phyloP scores from a whole-genome alignment of 1,284 basidiomycete species.

The Exobasidium rhododendri region DNA sequence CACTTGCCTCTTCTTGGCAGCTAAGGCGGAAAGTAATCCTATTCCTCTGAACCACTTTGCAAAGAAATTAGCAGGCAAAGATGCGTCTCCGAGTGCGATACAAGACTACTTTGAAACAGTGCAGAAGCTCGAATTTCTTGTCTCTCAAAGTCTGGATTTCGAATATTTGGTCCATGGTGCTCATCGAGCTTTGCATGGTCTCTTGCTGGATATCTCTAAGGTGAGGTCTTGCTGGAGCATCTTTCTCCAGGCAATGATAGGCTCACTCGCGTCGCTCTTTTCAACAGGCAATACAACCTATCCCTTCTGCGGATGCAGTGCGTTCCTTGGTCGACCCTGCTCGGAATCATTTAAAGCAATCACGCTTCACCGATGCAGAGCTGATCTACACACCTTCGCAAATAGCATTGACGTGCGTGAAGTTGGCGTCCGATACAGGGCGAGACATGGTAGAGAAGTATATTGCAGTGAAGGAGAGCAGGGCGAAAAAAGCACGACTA shows the following conservation, averaged over 20 bases:
- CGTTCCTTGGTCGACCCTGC: slow-evolving; percentile 17
- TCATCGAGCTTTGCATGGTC: slow-evolving; percentile 81
- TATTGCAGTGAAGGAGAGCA: neutral
- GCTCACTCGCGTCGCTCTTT: no score
- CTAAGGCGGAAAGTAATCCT: slow-evolving; percentile 92
- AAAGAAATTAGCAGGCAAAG: slow-evolving; percentile 31
- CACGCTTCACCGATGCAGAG: slow-evolving; percentile 85
- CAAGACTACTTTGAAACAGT: slow-evolving; percentile 68
- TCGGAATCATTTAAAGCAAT: slow-evolving; percentile 52
- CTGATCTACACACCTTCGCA: slow-evolving; percentile 88
- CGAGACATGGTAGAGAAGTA: neutral
- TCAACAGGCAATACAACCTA: slow-evolving; percentile 1
- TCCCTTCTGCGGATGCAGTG: neutral
- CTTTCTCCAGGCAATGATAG: slow-evolving; percentile 17
- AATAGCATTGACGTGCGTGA: slow-evolving; percentile 79
- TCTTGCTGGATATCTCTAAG: slow-evolving; percentile 86
- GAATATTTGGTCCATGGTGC: slow-evolving; percentile 90
- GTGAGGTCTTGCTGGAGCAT: slow-evolving; percentile 36
- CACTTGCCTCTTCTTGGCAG: slow-evolving; percentile 88
- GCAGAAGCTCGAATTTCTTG: slow-evolving; percentile 87
- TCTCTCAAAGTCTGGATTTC: slow-evolving; percentile 86
- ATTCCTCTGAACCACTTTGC: slow-evolving; percentile 82
- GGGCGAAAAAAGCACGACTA: neutral
- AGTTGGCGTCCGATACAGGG: slow-evolving; percentile 6
- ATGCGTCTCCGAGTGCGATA: slow-evolving; percentile 69